Percentiles rank a stretch among this genome's conserved stretches.
These are phyloP conservation scores for Arthrobotrys megalospora DNA, from an alignment of 2,329 filamentous ascomycete species.

Conservation along the genomic window DNA sequence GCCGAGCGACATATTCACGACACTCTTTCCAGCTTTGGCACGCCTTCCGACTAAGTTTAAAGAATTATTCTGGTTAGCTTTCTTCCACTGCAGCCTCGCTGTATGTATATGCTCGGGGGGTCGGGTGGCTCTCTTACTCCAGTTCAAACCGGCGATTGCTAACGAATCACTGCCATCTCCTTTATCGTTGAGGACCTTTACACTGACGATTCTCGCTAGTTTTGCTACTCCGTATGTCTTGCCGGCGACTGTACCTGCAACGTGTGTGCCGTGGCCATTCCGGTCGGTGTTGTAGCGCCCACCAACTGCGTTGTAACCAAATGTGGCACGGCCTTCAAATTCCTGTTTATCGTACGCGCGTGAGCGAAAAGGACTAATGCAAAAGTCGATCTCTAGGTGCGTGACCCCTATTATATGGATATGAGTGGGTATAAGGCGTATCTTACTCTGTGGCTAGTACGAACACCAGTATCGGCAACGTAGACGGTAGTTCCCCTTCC, in stretches of 20 bases:
- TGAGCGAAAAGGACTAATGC: background rate
- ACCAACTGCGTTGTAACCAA: slow-evolving; percentile 66
- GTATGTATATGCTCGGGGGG: no score
- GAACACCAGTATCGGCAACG: slow-evolving; percentile 67
- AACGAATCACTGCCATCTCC: slow-evolving; percentile 71
- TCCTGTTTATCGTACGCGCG: slow-evolving; percentile 59
- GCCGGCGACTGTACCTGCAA: slow-evolving; percentile 75
- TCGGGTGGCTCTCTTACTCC: slow-evolving; percentile 62
- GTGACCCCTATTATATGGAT: no score
- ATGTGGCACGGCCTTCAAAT: slow-evolving; percentile 66
- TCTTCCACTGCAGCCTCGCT: background rate
- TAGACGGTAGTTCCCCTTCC: slow-evolving; percentile 66
- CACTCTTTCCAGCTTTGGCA: slow-evolving; percentile 66
- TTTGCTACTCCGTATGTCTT: slow-evolving; percentile 76
- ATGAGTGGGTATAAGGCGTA: background rate
- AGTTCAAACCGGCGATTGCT: slow-evolving; percentile 76
- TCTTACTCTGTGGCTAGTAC: slow-evolving; percentile 57
- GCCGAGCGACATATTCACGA: slow-evolving; percentile 74
- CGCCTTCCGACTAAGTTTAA: slow-evolving; percentile 28
- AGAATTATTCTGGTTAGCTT: background rate
- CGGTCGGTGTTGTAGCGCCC: slow-evolving; percentile 67
- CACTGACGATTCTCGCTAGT: slow-evolving; percentile 72
- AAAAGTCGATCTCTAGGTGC: no score
- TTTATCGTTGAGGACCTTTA: slow-evolving; percentile 75
- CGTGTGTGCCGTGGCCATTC: slow-evolving; percentile 77